Evolutionary conservation across 2,329 filamentous ascomycete genomes (phyloP), one percentile per base, ranked within the genome.

Genomic region (Nigrospora sphaerica): DNA sequence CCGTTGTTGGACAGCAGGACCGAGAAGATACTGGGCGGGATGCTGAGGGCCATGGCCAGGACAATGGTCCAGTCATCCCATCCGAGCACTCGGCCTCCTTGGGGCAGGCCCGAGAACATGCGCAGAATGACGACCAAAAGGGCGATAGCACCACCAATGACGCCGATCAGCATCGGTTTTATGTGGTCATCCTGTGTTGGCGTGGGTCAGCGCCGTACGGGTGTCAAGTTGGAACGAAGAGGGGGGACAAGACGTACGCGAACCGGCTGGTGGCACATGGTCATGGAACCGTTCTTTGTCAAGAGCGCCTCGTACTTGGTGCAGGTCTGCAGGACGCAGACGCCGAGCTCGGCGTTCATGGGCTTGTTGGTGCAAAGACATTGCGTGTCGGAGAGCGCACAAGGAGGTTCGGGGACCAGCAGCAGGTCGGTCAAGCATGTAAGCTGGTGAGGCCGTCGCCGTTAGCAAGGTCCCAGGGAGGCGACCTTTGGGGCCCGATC

Each of bases 41-140:
- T 46, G 10, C 47, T 40, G 6, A 54, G 39, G 6, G 43, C 42
- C 28, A 54, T 36, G 12, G 47, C 43, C 3, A 46, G n/a, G 16
- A 38, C 19, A 14, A 52, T 52, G 2, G 50, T 49, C 18, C 36
- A 54, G 46, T 54, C 52, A 33, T 54, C 52, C 47, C 45, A 47
- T 10, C 48, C 52, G 12, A 50, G 31, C 14, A 42, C 13, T 18
- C 52, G 49, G 7, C 47, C 49, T 12, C 37, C 44, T 10, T 32
- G 14, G 2, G 48, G 43, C 12, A 53, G 39, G 12, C 38, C 41
- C 7, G 50, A 42, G 16, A 34, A 45, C 43, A 54, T 47, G 23
- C 52, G 45, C 41, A 49, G 19, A 32, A 41, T 17, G 33, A 46
- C 47, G 38, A 45, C 45, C 13, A 52, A 19, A 9, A 47, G 16